Base-by-base conservation (phyloP, 495 filamentous ascomycete genomes). In the Stereocaulon alpinum region DNA sequence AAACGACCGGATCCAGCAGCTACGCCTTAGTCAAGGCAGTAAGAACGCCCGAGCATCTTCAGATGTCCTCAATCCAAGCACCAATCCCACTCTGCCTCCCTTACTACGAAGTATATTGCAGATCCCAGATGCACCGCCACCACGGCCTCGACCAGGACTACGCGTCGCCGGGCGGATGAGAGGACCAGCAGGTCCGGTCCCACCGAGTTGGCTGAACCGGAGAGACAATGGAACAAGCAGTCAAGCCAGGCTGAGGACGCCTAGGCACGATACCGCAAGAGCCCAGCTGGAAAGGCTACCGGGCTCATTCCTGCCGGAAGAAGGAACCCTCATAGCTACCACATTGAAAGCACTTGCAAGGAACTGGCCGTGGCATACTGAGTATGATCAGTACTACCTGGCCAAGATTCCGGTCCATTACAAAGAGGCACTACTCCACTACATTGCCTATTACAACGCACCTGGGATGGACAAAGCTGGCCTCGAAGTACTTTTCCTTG, bases 311-410 rank as follows among this genome's bases (percentile, higher is more conserved):
- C 72, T 77, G 24, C 82, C 80, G 1, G 64, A 50, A 2, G 66
- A 69, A 53, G 70, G 70, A 18, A 82, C 80, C 58, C 71, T 92
- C 6, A 64, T 82, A 24, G 81, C 86, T 66, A 70, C 72, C 6
- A 61, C 79, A 20, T 69, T 93, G 27, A 80, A 80, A 60, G 69
- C 68, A 7, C 80, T 93, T 66, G 86, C 82, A 2, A 62, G 67
- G n/a, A 78, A 87, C 54, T 95, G 87, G 88, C 72, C 77, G 2
- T 84, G 80, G 65, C 82, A 91, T 66, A 56, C 79, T 17, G 73
- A 79, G 20, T 89, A 86, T 64, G 82, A 89, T 64, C 82, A 78
- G 41, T 72, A 84, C 52, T 83, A 86, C 62, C 71, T 93, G 4
- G 78, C 81, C 3, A 72, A 80, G 14, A 64, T 92, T 6, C 85